These are phyloP conservation scores for Penicillium sp. DNA, from an alignment of 2,329 filamentous ascomycete species.

Conservation along the genomic window DNA sequence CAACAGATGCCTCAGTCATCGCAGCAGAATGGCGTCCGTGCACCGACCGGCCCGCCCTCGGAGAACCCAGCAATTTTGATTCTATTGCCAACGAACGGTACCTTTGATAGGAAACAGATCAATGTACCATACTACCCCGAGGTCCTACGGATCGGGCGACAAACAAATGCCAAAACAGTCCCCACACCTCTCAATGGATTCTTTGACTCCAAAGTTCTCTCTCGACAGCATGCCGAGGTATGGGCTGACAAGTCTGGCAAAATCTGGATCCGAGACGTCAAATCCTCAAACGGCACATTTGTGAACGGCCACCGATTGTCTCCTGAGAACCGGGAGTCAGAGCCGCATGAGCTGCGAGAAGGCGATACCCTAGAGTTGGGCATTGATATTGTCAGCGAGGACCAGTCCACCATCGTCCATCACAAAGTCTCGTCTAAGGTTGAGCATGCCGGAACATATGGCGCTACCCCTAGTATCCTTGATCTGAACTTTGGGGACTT, in stretches of 20 bases:
- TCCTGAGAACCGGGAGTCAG: conserved; percentile 88
- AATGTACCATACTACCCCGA: conserved; percentile 88
- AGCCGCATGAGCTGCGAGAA: conserved; percentile 84
- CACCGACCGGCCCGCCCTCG: conserved; percentile 37
- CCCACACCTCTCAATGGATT: conserved; percentile 86
- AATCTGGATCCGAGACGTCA: conserved; percentile 92
- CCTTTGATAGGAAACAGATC: conserved; percentile 95
- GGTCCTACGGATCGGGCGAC: conserved; percentile 83
- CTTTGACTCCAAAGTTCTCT: conserved; percentile 96
- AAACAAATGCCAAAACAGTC: conserved; percentile 93
- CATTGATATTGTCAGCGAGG: conserved; percentile 97
- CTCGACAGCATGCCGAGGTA: conserved; percentile 89
- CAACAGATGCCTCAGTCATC: conserved; percentile 60
- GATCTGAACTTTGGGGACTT: conserved; percentile 90
- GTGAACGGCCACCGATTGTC: conserved; percentile 87
- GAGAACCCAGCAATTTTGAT: conserved; percentile 71
- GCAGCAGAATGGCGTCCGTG: conserved; percentile 51
- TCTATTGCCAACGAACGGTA: conserved; percentile 83
- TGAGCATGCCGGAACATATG: conserved; percentile 81
- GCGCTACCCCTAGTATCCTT: conserved; percentile 60
- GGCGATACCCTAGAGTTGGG: conserved; percentile 88
- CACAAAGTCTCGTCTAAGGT: conserved; percentile 97
- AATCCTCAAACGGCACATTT: conserved; percentile 97
- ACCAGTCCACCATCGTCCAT: conserved; percentile 96
- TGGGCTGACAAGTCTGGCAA: conserved; percentile 80